A percentile compares a stretch with the other conserved stretches of the same genome.
Evolutionary conservation across 2,329 filamentous ascomycete genomes (phyloP).

Genomic region (Capronia epimyces): DNA sequence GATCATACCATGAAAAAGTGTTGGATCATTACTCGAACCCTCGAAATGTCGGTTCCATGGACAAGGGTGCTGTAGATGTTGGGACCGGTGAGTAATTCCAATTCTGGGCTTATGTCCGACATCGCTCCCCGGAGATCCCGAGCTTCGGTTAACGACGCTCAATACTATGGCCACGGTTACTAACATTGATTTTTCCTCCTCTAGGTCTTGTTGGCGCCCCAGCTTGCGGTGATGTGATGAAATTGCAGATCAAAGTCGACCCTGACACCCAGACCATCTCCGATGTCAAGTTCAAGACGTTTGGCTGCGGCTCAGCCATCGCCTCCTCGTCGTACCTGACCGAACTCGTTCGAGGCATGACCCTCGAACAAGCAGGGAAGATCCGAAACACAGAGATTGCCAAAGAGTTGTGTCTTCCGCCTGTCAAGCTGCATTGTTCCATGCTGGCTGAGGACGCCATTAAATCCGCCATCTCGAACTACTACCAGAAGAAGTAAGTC

Average conservation of each 20-base stretch:
- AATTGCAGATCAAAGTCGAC: slow-evolving; percentile 88
- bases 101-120: slow-evolving; percentile 5
- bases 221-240: slow-evolving; percentile 89
- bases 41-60: slow-evolving; percentile 72
- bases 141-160: slow-evolving; percentile 7
- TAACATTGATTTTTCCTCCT: slow-evolving; percentile 4
- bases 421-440: slow-evolving; percentile 85
- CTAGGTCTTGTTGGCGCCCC: slow-evolving; percentile 82
- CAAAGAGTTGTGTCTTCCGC: slow-evolving; percentile 84
- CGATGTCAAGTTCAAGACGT: slow-evolving; percentile 97
- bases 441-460: slow-evolving; percentile 91
- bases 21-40: slow-evolving; percentile 79
- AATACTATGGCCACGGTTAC: not conserved
- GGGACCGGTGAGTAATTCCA: slow-evolving; percentile 53
- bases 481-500: slow-evolving; percentile 63
- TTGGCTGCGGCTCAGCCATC: slow-evolving; percentile 90
- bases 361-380: slow-evolving; percentile 82
- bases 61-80: slow-evolving; percentile 74
- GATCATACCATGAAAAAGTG: slow-evolving; percentile 64
- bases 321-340: slow-evolving; percentile 92
- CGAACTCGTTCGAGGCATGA: slow-evolving; percentile 93
- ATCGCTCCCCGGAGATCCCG: slow-evolving; percentile 8
- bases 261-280: slow-evolving; percentile 79
- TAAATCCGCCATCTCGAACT: slow-evolving; percentile 85
- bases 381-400: slow-evolving; percentile 98